Conservation (phyloP, 768 basidiomycete genomes). For the Cubamyces sp. region DNA sequence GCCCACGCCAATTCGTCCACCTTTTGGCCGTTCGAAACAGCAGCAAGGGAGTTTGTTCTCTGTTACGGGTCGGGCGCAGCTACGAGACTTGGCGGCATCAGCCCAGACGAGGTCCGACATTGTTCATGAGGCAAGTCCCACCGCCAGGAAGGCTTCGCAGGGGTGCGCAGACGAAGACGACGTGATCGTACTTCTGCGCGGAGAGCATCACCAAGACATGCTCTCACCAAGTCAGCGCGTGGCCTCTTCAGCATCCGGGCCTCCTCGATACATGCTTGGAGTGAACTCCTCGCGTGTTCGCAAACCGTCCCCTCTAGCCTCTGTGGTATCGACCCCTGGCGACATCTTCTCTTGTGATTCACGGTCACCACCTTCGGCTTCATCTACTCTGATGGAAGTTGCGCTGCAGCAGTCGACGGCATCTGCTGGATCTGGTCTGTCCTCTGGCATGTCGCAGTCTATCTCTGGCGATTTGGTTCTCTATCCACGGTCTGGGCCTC, state of each 20-base stretch:
- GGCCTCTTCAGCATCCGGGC: neutral
- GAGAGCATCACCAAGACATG: neutral
- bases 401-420: neutral
- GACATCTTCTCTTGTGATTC: no score
- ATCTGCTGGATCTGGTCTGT: neutral
- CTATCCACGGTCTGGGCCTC: neutral
- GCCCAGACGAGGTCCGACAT: neutral
- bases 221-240: neutral
- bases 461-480: neutral
- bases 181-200: neutral
- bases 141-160: neutral
- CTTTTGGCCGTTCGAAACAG: neutral
- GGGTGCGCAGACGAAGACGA: neutral
- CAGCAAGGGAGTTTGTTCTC: slow-evolving; percentile 5
- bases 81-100: neutral
- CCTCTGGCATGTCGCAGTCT: neutral
- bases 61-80: neutral
- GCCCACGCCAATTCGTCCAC: neutral
- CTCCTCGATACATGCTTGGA: neutral
- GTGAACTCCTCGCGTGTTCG: no score
- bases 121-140: neutral
- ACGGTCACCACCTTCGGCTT: neutral
- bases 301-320: no score
- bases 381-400: neutral
- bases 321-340: no score